Evolutionary conservation across 768 basidiomycete species (phyloP).

Genomic region (Tricholoma sp.): DNA sequence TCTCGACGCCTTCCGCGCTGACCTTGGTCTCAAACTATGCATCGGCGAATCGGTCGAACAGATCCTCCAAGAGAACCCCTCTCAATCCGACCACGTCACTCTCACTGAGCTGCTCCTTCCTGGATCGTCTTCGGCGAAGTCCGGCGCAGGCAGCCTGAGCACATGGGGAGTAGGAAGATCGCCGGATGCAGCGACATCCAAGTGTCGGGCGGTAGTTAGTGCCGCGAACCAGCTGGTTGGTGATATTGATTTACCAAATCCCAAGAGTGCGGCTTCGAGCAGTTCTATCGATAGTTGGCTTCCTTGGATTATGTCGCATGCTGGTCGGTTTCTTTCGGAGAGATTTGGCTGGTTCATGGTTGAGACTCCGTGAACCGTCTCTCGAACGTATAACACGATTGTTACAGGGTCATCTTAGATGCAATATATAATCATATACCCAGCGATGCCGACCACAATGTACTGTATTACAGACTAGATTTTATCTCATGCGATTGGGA

Average conservation of each 20-base stretch:
- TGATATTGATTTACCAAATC: slow-evolving; percentile 40
- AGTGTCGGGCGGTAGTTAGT: slow-evolving; percentile 69
- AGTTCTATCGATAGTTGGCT: slow-evolving; percentile 17
- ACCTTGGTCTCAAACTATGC: slow-evolving; percentile 59
- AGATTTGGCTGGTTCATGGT: not conserved
- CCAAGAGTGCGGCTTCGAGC: slow-evolving; percentile 14
- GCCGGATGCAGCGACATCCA: slow-evolving; percentile 64
- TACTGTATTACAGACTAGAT: too few relatives aligned
- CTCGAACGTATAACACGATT: too few relatives aligned
- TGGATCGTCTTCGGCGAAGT: slow-evolving; percentile 43
- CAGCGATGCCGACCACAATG: too few relatives aligned
- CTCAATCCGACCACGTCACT: slow-evolving; percentile 54
- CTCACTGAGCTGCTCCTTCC: slow-evolving; percentile 68
- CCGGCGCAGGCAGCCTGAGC: slow-evolving; percentile 40
- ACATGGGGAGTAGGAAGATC: slow-evolving; percentile 77
- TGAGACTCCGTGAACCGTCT: not conserved
- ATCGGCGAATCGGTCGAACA: slow-evolving; percentile 74
- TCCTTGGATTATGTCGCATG: slow-evolving; percentile 16
- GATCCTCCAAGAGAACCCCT: slow-evolving; percentile 35
- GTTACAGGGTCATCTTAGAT: too few relatives aligned
- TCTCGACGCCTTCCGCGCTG: slow-evolving; percentile 62
- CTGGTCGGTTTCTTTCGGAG: slow-evolving; percentile 14
- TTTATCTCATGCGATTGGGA: too few relatives aligned
- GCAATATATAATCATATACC: too few relatives aligned
- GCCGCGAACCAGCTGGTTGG: slow-evolving; percentile 62